Evolutionary conservation across 2,329 filamentous ascomycete species (phyloP).

Genomic region (Zalaria sp.): DNA sequence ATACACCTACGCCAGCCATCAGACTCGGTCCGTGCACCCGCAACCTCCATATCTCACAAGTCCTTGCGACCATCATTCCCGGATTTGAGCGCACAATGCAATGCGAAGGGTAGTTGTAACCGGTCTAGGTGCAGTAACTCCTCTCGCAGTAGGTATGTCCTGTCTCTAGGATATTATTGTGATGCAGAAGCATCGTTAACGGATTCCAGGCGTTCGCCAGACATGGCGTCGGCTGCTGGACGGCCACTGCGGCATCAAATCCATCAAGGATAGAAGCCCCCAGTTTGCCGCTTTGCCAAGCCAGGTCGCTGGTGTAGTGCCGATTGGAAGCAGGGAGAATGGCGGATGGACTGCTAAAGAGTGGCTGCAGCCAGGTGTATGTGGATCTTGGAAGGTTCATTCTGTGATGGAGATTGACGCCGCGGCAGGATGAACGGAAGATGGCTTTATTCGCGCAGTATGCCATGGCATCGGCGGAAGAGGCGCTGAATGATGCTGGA

Average conservation of each 20-base stretch:
- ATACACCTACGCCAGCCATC: neutral
- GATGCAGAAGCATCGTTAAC: neutral
- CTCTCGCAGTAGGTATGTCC: slow-evolving; percentile 17
- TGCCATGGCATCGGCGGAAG: slow-evolving; percentile 70
- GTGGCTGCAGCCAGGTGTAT: slow-evolving; percentile 25
- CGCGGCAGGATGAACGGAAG: slow-evolving; percentile 47
- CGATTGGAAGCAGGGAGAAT: slow-evolving; percentile 33
- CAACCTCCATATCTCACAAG: neutral
- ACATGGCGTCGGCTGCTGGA: slow-evolving; percentile 74
- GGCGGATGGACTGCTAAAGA: slow-evolving; percentile 34
- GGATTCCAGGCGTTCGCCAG: slow-evolving; percentile 43
- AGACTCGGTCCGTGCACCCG: neutral
- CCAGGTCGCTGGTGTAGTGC: slow-evolving; percentile 73
- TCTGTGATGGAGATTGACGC: neutral
- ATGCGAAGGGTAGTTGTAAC: slow-evolving; percentile 38
- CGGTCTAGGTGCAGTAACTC: slow-evolving; percentile 33
- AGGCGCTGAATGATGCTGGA: slow-evolving; percentile 70
- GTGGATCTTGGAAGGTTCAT: neutral
- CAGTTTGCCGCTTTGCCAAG: slow-evolving; percentile 64
- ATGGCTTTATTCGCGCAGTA: slow-evolving; percentile 92
- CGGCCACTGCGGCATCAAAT: slow-evolving; percentile 67
- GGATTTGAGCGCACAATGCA: slow-evolving; percentile 18
- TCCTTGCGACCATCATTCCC: neutral
- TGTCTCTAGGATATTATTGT: neutral
- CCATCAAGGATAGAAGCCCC: slow-evolving; percentile 47